A percentile compares a stretch with the other conserved stretches of the same genome.
Evolutionary conservation across 1,284 basidiomycete genomes (phyloP).

Genomic region (Sphaerobolus stellatus): DNA sequence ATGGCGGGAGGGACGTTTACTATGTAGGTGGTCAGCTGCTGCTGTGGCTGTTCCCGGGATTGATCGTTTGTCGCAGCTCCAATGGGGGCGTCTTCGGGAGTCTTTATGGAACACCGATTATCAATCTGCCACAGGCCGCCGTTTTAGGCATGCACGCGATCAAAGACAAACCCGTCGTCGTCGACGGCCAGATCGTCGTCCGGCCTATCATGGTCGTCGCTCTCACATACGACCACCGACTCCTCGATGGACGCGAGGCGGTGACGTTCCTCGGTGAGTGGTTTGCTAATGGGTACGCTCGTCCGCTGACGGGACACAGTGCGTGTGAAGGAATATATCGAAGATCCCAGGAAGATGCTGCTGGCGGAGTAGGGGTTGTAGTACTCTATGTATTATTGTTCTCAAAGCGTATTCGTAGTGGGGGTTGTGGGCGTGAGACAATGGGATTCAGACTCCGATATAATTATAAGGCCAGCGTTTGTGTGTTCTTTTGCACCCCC

Average conservation of each 20-base stretch:
- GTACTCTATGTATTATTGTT: conserved; percentile 1
- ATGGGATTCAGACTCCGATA: too few species aligned
- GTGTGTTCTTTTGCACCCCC: neutral
- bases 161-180: conserved; percentile 92
- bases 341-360: conserved; percentile 59
- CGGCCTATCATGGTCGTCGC: conserved; percentile 96
- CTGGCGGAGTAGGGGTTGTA: conserved; percentile 30
- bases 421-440: too few species aligned
- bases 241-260: conserved; percentile 95
- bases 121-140: conserved; percentile 95
- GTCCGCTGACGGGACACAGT: conserved; percentile 48
- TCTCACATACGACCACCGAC: conserved; percentile 93
- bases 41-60: neutral
- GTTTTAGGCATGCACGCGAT: conserved; percentile 97
- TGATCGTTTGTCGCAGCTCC: conserved; percentile 53
- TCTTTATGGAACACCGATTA: conserved; percentile 94
- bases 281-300: conserved; percentile 9
- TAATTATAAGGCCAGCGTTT: neutral
- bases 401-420: too few species aligned
- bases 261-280: conserved; percentile 93
- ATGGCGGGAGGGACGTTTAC: conserved; percentile 98
- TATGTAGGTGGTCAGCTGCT: conserved; percentile 58
- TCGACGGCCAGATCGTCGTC: conserved; percentile 92
- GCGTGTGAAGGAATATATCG: conserved; percentile 68
- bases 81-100: conserved; percentile 99